Evolutionary conservation across 352 stramenopile species (phyloP).

Genomic region (Phytophthora ohioensis): DNA sequence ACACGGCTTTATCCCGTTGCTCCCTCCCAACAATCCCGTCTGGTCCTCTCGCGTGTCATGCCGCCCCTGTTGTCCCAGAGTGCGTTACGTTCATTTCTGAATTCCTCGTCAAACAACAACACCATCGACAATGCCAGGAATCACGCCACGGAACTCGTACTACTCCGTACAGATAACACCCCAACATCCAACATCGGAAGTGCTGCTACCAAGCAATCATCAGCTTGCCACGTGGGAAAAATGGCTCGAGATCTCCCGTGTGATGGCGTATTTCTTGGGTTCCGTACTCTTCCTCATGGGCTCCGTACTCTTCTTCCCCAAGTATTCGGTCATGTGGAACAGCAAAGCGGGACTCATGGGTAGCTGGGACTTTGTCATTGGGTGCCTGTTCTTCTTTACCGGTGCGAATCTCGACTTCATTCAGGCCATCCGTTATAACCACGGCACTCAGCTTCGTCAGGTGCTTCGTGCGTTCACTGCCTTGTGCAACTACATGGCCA

Average conservation of each 20-base stretch:
- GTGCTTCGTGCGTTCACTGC: conserved; percentile 63
- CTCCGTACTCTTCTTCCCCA: conserved; percentile 77
- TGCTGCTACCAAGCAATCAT: conserved; percentile 8
- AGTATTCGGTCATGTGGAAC: conserved; percentile 66
- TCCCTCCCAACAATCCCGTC: not conserved
- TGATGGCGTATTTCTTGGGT: not conserved
- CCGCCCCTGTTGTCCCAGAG: conserved; percentile 2
- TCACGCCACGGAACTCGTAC: conserved; percentile 10
- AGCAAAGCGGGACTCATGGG: conserved; percentile 62
- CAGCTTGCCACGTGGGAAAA: not conserved
- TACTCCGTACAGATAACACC: conserved; percentile 9
- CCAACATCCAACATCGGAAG: not conserved
- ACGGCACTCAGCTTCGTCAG: conserved; percentile 43
- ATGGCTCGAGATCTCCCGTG: not conserved
- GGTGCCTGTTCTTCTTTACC: conserved; percentile 64
- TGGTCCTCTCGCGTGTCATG: not conserved
- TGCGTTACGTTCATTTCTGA: conserved; percentile 13
- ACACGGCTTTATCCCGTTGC: conserved; percentile 12
- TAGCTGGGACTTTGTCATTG: conserved; percentile 69
- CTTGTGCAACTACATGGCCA: conserved; percentile 65
- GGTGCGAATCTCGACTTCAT: conserved; percentile 73
- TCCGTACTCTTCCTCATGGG: conserved; percentile 59
- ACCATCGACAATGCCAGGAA: conserved; percentile 3
- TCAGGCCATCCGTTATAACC: conserved; percentile 61
- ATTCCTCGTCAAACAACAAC: conserved; percentile 2